Base-by-base conservation (phyloP, 1,284 basidiomycete genomes). In the Pseudozyma hubeiensis region DNA sequence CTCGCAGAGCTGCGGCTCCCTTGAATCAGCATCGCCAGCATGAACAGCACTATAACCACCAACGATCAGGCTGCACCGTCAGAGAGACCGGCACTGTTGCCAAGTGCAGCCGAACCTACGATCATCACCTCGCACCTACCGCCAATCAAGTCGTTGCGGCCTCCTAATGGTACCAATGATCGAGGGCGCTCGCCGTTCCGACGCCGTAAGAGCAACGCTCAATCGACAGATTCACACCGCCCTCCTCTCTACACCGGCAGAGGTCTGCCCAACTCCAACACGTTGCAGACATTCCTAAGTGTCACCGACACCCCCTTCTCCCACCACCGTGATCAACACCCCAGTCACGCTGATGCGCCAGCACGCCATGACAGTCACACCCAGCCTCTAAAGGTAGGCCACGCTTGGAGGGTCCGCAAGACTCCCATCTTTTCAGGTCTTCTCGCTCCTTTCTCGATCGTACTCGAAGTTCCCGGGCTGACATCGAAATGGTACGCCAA, bases 361-460 rank as follows among this genome's bases (percentile, higher is more conserved):
- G 35, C 45, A 9, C n/a, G 24, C 24, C 45, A 45, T 0, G n/a
- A 35, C 30, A 16, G 33, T 5, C 40, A 61, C 33, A 30, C 10
- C 7, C 53, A 61, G 17, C 16, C 50, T 0, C 39, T 48, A 6
- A 41, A 47, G 0, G 14, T 34, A 1, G 48, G 10, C 7, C 66
- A 59, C 11, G 53, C 33, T 13, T 64, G 51, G 44, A 52, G 58
- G 8, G 71, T 69, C n/a, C 75, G 75, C 43, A 69, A 64, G 37
- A 81, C 77, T n/a, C 79, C 79, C 19, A 73, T 81, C 49, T 62
- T 81, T 19, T 89, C 90, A 9, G 92, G 91, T 8, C 85, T 91
- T 16, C 78, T 90, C 35, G 89, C 92, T 17, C 92, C 92, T 0
- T 92, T 93, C 77, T 88, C 89, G 14, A 92, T 94, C 63, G 86